Percentiles rank a stretch among this genome's conserved stretches.
Evolutionary conservation across 179 eudicot species (phyloP).

Genomic region (Silene coronaria): DNA sequence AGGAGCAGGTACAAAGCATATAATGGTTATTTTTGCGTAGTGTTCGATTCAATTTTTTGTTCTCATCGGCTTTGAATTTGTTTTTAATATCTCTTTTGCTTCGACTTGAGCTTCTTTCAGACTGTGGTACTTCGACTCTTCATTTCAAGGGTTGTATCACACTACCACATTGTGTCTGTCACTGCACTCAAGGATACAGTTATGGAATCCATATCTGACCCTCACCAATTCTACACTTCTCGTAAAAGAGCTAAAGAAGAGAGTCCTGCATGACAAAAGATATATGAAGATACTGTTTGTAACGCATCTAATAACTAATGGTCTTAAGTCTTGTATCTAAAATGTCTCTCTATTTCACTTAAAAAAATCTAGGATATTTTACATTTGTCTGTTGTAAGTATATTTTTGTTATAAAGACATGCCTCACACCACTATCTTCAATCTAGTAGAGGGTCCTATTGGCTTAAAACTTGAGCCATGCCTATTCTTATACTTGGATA

Average conservation of each 20-base stretch:
- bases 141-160: no score
- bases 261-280: not conserved
- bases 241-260: not conserved
- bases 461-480: not conserved
- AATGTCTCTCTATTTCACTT: not conserved
- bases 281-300: not conserved
- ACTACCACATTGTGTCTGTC: no score
- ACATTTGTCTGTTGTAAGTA: not conserved
- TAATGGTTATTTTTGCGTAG: not conserved
- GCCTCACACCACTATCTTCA: not conserved
- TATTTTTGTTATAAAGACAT: not conserved
- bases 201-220: no score
- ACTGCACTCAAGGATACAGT: no score
- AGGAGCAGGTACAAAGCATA: constrained; percentile 43
- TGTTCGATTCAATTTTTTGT: not conserved
- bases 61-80: not conserved
- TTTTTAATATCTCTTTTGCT: constrained; percentile 4
- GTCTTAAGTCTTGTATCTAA: not conserved
- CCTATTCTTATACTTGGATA: not conserved
- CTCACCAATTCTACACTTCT: not conserved
- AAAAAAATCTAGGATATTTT: not conserved
- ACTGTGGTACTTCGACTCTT: not conserved
- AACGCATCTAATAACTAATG: not conserved
- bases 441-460: not conserved
- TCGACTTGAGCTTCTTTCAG: not conserved